phyloP scores from a whole-genome alignment of 2,329 filamentous ascomycete genomes.

The Neoarthrinium moseri region DNA sequence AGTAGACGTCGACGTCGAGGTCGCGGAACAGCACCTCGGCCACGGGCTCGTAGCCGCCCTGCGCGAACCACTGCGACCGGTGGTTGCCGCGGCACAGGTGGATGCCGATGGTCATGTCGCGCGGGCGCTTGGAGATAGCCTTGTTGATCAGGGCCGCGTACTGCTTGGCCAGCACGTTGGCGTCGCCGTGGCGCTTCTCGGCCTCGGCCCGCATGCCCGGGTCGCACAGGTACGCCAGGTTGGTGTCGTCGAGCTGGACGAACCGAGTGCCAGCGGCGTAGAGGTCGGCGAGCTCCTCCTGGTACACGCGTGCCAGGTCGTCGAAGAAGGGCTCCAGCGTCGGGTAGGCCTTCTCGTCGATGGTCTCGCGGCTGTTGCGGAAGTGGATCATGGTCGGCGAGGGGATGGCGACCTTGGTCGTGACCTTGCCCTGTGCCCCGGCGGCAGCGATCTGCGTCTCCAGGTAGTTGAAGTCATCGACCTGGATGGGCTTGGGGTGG shows the following conservation, averaged over 20 bases:
- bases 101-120: conserved; percentile 55
- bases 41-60: conserved; percentile 57
- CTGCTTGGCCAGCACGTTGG: conserved; percentile 45
- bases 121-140: conserved; percentile 48
- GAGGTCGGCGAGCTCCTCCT: conserved; percentile 50
- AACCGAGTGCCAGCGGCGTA: conserved; percentile 53
- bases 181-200: conserved; percentile 49
- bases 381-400: conserved; percentile 61
- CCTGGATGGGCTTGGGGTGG: conserved; percentile 53
- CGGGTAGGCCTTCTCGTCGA: conserved; percentile 51
- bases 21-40: conserved; percentile 57
- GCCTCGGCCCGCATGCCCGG: conserved; percentile 53
- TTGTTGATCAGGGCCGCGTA: conserved; percentile 56
- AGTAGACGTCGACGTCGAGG: conserved; percentile 57
- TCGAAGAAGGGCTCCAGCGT: conserved; percentile 54
- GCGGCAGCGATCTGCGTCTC: conserved; percentile 41
- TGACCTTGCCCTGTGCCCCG: conserved; percentile 28
- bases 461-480: conserved; percentile 55
- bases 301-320: conserved; percentile 53
- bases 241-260: conserved; percentile 59
- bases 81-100: conserved; percentile 59
- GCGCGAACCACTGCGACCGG: conserved; percentile 55
- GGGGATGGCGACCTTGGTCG: conserved; percentile 56
- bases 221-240: conserved; percentile 59
- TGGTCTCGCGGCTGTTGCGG: conserved; percentile 52